A percentile compares a stretch with the other conserved stretches of the same genome.
Evolutionary conservation across 2,329 filamentous ascomycete genomes (phyloP).

Genomic region (Tolypocladium inflatum): DNA sequence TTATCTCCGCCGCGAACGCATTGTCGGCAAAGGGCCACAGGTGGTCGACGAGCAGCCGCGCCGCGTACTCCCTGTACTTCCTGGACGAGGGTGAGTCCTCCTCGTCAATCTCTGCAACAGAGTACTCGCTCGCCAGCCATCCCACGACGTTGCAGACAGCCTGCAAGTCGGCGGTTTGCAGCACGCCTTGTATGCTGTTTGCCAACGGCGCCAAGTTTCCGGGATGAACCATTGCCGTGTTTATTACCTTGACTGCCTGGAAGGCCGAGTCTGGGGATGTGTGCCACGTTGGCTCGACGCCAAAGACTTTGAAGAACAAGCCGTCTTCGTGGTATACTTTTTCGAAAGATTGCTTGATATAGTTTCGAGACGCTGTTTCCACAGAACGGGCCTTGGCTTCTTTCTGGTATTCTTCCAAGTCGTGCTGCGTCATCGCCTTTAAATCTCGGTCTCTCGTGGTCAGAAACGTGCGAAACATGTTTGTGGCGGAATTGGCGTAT

Average conservation of each 20-base stretch:
- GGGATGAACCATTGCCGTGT: conserved; percentile 42
- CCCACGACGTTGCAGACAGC: conserved; percentile 46
- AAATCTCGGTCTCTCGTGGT: conserved; percentile 43
- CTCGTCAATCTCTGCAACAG: conserved; percentile 46
- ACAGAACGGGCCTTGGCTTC: conserved; percentile 38
- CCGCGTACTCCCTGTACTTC: conserved; percentile 47
- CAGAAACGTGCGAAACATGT: conserved; percentile 44
- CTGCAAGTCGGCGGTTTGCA: conserved; percentile 37
- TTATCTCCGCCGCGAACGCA: conserved; percentile 45
- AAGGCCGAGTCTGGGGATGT: conserved; percentile 40
- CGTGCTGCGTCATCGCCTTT: conserved; percentile 41
- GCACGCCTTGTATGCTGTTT: conserved; percentile 35
- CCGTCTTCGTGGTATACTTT: conserved; percentile 44
- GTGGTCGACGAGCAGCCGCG: conserved; percentile 44
- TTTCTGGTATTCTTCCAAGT: conserved; percentile 43
- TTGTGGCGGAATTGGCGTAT: conserved; percentile 44
- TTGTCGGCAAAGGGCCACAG: conserved; percentile 48
- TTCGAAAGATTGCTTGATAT: conserved; percentile 51
- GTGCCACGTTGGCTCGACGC: conserved; percentile 44
- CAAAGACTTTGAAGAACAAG: conserved; percentile 46
- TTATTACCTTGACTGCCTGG: conserved; percentile 36
- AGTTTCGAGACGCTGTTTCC: conserved; percentile 48
- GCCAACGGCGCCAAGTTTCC: conserved; percentile 45
- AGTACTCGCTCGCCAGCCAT: conserved; percentile 49
- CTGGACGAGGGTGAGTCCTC: conserved; percentile 43